A percentile compares a stretch with the other conserved stretches of the same genome.
phyloP scores from a whole-genome alignment of 1,284 basidiomycete species.

The Cyathus olla region DNA sequence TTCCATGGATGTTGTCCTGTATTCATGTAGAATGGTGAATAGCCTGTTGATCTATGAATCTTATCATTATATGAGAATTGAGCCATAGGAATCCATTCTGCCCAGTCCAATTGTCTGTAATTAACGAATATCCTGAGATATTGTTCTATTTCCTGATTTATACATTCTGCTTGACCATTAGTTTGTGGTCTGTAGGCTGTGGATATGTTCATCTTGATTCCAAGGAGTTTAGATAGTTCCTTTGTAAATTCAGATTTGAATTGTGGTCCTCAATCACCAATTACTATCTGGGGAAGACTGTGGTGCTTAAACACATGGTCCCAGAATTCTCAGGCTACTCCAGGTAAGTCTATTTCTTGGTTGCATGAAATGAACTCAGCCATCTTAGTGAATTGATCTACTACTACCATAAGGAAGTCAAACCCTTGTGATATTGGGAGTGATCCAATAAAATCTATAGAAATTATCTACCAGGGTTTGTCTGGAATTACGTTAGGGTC shows the following conservation, averaged over 20 bases:
- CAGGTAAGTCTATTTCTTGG: constrained; percentile 31
- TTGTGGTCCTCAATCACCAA: constrained; percentile 46
- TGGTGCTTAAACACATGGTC: constrained; percentile 41
- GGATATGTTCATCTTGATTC: constrained; percentile 29
- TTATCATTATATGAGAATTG: constrained; percentile 47
- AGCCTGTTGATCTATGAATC: constrained; percentile 25
- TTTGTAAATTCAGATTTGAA: constrained; percentile 44
- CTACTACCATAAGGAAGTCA: constrained; percentile 47
- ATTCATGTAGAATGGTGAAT: constrained; percentile 21
- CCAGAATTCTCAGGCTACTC: constrained; percentile 28
- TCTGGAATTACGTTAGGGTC: constrained; percentile 40
- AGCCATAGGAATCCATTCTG: constrained; percentile 30
- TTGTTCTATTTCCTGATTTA: constrained; percentile 49
- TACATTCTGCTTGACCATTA: constrained; percentile 46
- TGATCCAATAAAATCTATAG: constrained; percentile 47
- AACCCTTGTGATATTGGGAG: constrained; percentile 44
- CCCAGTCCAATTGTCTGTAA: constrained; percentile 51
- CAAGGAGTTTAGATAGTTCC: constrained; percentile 30
- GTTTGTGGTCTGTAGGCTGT: constrained; percentile 47
- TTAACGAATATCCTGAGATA: constrained; percentile 36
- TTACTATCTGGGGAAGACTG: constrained; percentile 42
- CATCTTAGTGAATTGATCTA: constrained; percentile 47
- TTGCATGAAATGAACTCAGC: constrained; percentile 34
- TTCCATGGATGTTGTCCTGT: too few relatives aligned
- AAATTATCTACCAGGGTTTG: constrained; percentile 39